phyloP scores from a whole-genome alignment of 2,329 filamentous ascomycete genomes.

The Magnaporthiopsis poae region DNA sequence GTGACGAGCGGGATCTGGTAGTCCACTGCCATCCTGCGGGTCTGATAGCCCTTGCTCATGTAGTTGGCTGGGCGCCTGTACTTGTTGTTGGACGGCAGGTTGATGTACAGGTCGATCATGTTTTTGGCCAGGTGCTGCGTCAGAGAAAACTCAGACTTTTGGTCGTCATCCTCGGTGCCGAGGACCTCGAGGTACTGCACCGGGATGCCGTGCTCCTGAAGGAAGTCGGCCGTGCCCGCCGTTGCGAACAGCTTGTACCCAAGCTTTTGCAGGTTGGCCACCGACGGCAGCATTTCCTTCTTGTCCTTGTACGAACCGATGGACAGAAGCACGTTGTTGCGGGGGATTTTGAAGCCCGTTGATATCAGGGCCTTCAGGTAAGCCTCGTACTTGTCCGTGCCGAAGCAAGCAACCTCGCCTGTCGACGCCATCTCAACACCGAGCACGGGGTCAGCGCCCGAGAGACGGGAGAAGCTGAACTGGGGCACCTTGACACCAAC shows the following conservation, averaged over 20 bases:
- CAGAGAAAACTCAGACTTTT: constrained; percentile 91
- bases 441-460: constrained; percentile 87
- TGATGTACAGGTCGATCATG: constrained; percentile 97
- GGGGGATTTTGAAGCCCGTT: constrained; percentile 91
- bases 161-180: constrained; percentile 64
- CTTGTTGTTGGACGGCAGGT: constrained; percentile 95
- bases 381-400: constrained; percentile 89
- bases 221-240: constrained; percentile 89
- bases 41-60: constrained; percentile 95
- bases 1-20: constrained; percentile 94
- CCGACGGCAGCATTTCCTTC: constrained; percentile 87
- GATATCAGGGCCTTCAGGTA: constrained; percentile 94
- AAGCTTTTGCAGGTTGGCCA: constrained; percentile 77
- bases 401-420: constrained; percentile 94
- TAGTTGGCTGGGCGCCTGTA: constrained; percentile 95
- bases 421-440: constrained; percentile 99
- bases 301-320: constrained; percentile 98
- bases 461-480: constrained; percentile 96
- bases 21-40: constrained; percentile 93
- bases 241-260: constrained; percentile 96
- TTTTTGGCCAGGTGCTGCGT: constrained; percentile 95
- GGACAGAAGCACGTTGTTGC: constrained; percentile 88
- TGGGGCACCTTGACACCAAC: constrained; percentile 97
- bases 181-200: constrained; percentile 92
- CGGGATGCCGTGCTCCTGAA: constrained; percentile 82